Base-by-base conservation (phyloP, 2,329 filamentous ascomycete genomes). In the Gnomoniopsis smithogilvyi region DNA sequence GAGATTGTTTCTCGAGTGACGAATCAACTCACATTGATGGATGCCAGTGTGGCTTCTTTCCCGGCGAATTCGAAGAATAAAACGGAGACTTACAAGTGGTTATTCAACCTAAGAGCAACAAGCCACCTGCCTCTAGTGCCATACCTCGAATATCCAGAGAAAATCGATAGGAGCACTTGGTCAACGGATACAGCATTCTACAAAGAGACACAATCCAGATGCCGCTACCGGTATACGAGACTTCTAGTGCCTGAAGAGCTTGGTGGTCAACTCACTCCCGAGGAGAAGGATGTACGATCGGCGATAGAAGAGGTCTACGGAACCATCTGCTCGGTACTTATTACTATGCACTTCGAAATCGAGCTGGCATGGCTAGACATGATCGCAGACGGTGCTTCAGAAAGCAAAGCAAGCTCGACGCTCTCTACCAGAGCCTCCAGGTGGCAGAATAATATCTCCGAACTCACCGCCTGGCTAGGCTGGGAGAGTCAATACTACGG, bases 401-500 rank as follows among this genome's bases (percentile, higher is more conserved):
- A 8, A 3, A 33, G 3, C 17, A 19, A 30, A 12, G 36, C 54
- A 1, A 24, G 30, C 1, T 2, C 47, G 14, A 24, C 62, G 14
- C 64, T 64, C 58, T 36, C 54, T 24, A 15, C 38, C n/a, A 55
- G 43, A 19, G 61, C 60, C 8, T 17, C 38, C 52, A 14, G 51
- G 3, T 76, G 75, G 72, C 65, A 60, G n/a, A 56, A 68, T 6
- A 66, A 71, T 17, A 60, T 79, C 3, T 70, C 76, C 49, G 73
- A 78, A 61, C 65, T 81, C 12, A 74, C 75, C 65, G 77, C 79
- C 1, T 82, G 79, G 78, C 69, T 81, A 1, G 79, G 78, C 6
- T 82, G 79, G 79, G 76, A 74, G 38, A 76, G 76, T 30, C 74
- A 79, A 65, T 79, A 75, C 66, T 68, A 72, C 1, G 67, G 69